Conservation (phyloP, 2,329 filamentous ascomycete species). For the Pseudocercospora musae region DNA sequence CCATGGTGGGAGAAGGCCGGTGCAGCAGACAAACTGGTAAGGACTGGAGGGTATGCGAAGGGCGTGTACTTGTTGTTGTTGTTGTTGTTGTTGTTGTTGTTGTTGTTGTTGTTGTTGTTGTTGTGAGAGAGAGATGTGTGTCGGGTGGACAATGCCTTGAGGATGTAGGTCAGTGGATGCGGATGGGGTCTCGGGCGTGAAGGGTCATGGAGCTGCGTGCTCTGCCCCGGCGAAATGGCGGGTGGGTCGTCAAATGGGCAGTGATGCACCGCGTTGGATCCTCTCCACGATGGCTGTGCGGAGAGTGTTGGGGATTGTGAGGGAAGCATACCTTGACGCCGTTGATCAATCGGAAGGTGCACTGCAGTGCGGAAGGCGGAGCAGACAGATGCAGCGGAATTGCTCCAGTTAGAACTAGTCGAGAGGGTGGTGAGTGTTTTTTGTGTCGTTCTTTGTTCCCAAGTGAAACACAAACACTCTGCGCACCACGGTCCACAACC, state of each 20-base stretch:
- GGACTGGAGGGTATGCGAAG: background rate
- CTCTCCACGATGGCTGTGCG: background rate
- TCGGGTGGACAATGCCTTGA: background rate
- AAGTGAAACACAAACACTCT: background rate
- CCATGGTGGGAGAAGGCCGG: slow-evolving; percentile 27
- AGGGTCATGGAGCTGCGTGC: background rate
- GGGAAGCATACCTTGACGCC: background rate
- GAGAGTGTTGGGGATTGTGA: background rate
- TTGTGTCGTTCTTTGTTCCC: background rate
- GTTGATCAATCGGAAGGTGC: background rate
- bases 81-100: no score
- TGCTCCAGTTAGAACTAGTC: background rate
- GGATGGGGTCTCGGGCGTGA: background rate
- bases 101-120: background rate
- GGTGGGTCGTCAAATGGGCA: background rate
- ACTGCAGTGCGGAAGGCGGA: background rate
- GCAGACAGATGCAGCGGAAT: background rate
- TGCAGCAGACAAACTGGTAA: background rate
- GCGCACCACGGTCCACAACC: no score
- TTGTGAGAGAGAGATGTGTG: slow-evolving; percentile 13
- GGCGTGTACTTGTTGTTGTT: background rate
- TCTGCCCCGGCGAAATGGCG: background rate
- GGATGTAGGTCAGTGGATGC: slow-evolving; percentile 2
- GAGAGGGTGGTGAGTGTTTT: background rate
- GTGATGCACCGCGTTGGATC: background rate